Conservation (phyloP, 148 eudicot genomes). For the Rheum nobile region DNA sequence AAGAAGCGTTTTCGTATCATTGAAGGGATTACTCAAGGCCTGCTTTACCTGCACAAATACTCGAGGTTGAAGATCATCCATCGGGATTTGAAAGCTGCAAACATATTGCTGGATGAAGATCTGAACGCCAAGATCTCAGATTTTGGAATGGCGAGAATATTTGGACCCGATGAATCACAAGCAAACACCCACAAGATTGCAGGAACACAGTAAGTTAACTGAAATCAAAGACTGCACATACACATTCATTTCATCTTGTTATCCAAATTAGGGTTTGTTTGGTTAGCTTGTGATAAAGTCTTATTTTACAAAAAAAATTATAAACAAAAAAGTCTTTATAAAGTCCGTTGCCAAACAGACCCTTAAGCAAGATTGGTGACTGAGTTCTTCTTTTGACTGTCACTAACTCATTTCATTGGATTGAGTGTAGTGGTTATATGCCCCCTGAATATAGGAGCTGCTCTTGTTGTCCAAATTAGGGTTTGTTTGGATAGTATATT, state of each 20-base stretch:
- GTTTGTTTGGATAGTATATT: no score
- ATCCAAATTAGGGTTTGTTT: background rate
- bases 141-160: slow-evolving; percentile 51
- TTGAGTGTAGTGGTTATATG: slow-evolving; percentile 13
- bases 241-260: background rate
- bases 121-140: slow-evolving; percentile 52
- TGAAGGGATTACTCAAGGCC: slow-evolving; percentile 20
- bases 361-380: no score
- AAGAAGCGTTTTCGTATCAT: slow-evolving; percentile 13
- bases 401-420: background rate
- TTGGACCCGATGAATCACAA: slow-evolving; percentile 36
- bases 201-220: slow-evolving; percentile 44
- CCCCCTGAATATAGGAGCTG: slow-evolving; percentile 14
- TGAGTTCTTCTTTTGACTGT: background rate
- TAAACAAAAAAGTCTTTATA: no score
- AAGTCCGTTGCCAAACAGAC: no score
- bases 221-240: background rate
- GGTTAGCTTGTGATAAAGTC: no score
- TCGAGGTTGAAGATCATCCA: slow-evolving; percentile 39
- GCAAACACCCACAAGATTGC: slow-evolving; percentile 46
- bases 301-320: no score
- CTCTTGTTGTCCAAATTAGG: no score
- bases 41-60: slow-evolving; percentile 24
- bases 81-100: slow-evolving; percentile 53
- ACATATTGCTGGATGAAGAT: slow-evolving; percentile 36